Conservation (phyloP, 2,329 filamentous ascomycete genomes). For the Chaetomium sp. region DNA sequence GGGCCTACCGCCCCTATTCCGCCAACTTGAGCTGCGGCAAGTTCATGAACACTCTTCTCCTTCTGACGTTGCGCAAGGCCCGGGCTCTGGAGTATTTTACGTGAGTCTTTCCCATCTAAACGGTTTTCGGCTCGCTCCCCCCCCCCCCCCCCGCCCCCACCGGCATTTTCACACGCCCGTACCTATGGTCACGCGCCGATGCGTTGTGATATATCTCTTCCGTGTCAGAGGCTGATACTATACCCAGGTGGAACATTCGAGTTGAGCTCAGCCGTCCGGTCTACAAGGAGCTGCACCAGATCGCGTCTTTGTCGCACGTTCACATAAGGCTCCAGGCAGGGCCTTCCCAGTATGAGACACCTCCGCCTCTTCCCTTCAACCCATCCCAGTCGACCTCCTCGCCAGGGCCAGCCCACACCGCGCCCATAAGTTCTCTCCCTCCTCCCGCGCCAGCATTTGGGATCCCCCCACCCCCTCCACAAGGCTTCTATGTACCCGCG, state of each 20-base stretch:
- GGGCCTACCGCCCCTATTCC: constrained; percentile 56
- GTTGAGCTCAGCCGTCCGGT: constrained; percentile 63
- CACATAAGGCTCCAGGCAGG: constrained; percentile 63
- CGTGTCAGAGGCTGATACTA: constrained; percentile 9
- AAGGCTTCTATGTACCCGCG: constrained; percentile 35
- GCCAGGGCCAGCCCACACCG: constrained; percentile 29
- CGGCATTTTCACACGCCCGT: constrained; percentile 5
- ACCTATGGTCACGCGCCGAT: background rate
- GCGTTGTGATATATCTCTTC: background rate
- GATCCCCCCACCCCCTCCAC: constrained; percentile 28
- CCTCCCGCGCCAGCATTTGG: constrained; percentile 30
- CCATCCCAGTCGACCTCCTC: constrained; percentile 27
- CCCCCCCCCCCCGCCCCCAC: too few relatives aligned
- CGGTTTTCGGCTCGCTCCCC: constrained; percentile 11
- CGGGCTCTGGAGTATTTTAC: constrained; percentile 58
- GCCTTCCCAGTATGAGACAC: constrained; percentile 55
- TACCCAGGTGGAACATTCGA: constrained; percentile 61
- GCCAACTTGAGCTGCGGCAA: constrained; percentile 61
- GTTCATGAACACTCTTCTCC: constrained; percentile 64
- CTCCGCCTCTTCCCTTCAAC: constrained; percentile 49
- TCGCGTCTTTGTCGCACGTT: constrained; percentile 54
- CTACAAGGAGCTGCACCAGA: constrained; percentile 58
- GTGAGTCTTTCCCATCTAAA: constrained; percentile 42
- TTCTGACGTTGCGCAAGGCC: constrained; percentile 58
- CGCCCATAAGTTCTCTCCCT: constrained; percentile 29